A percentile compares a stretch with the other conserved stretches of the same genome.
Evolutionary conservation across 1,284 basidiomycete genomes (phyloP).

Genomic region (Grifola frondosa): DNA sequence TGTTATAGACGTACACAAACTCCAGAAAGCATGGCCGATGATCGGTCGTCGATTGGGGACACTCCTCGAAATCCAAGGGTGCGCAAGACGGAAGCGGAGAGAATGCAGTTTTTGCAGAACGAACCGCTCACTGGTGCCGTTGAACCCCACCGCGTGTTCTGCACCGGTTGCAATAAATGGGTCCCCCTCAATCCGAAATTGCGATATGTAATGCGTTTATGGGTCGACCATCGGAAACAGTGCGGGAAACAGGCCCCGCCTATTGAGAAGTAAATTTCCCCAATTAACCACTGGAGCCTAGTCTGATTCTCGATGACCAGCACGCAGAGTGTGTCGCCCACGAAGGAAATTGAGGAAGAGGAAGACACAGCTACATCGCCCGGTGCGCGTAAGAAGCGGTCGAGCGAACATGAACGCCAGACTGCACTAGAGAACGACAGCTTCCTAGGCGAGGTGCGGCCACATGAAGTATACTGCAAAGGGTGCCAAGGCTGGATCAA

Average conservation of each 20-base stretch:
- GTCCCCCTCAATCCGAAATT: conserved; percentile 52
- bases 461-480: conserved; percentile 53
- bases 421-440: conserved; percentile 53
- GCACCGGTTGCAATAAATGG: conserved; percentile 52
- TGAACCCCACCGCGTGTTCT: conserved; percentile 54
- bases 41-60: conserved; percentile 17
- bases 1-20: conserved; percentile 12
- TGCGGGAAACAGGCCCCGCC: conserved; percentile 31
- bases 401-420: conserved; percentile 46
- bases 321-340: background rate
- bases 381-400: conserved; percentile 28
- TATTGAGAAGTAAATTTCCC: conserved; percentile 23
- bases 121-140: conserved; percentile 54
- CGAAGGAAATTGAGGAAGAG: conserved; percentile 20
- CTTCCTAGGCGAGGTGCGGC: conserved; percentile 45
- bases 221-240: conserved; percentile 53
- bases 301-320: background rate
- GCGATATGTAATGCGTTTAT: conserved; percentile 55
- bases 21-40: conserved; percentile 21
- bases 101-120: conserved; percentile 59
- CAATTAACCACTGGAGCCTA: background rate
- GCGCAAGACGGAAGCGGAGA: conserved; percentile 56
- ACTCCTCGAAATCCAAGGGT: conserved; percentile 36
- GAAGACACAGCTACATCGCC: conserved; percentile 18
- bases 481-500: conserved; percentile 62